These are phyloP conservation scores for Fraxinus anomala DNA, from an alignment of 257 asterid species.

Conservation along the genomic window DNA sequence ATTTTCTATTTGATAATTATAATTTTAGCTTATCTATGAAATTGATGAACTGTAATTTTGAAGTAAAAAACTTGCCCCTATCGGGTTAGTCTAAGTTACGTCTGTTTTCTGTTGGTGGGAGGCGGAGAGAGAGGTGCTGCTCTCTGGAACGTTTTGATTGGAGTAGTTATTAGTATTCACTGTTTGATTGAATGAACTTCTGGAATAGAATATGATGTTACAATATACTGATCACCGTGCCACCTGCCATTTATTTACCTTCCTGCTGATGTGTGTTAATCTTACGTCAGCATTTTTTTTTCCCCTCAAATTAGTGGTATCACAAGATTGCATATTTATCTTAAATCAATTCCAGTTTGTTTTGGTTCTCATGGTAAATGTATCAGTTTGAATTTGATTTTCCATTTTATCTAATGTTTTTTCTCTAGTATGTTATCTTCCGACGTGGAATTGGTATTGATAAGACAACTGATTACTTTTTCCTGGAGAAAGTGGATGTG, in stretches of 20 bases:
- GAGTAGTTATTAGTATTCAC: too few relatives aligned
- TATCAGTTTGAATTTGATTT: constrained; percentile 23
- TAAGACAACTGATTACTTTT: constrained; percentile 76
- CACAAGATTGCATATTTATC: not conserved
- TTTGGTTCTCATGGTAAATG: not conserved
- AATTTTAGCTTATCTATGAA: not conserved
- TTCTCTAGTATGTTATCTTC: constrained; percentile 77
- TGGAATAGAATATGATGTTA: not conserved
- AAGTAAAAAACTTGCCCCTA: not conserved
- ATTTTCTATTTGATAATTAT: not conserved
- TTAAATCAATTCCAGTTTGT: not conserved
- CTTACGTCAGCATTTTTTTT: not conserved
- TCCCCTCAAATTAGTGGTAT: too few relatives aligned
- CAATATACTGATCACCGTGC: not conserved
- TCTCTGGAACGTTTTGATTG: too few relatives aligned
- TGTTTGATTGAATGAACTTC: too few relatives aligned
- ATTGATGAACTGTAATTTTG: not conserved
- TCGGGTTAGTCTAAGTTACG: not conserved
- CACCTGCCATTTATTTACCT: not conserved
- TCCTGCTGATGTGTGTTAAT: not conserved
- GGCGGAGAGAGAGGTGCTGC: too few relatives aligned
- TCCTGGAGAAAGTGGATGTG: constrained; percentile 93
- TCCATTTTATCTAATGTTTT: constrained; percentile 24
- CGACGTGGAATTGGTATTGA: constrained; percentile 98
- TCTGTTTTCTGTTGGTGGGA: not conserved